phyloP scores from a whole-genome alignment of 2,329 filamentous ascomycete genomes.

The Exophiala mesophila region DNA sequence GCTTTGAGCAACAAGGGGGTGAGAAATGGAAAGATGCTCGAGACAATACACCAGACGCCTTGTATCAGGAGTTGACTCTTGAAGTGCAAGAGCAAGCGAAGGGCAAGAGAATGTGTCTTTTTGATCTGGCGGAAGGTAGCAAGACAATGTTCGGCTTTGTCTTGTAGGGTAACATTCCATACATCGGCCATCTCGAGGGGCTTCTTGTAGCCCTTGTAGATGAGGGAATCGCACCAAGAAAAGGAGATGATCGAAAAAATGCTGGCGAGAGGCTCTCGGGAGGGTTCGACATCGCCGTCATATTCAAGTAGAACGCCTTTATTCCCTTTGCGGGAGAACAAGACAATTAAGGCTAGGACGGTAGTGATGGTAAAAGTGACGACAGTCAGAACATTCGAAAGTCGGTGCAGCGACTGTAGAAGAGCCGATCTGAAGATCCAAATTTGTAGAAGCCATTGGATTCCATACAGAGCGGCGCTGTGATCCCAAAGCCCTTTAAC shows the following conservation, averaged over 20 bases:
- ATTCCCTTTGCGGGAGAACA: constrained; percentile 86
- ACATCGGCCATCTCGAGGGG: constrained; percentile 78
- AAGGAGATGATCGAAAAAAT: constrained; percentile 84
- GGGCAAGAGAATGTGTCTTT: constrained; percentile 71
- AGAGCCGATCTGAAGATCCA: constrained; percentile 79
- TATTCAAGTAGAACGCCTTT: constrained; percentile 82
- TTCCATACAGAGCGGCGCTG: constrained; percentile 75
- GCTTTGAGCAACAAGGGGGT: constrained; percentile 86
- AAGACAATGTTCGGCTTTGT: constrained; percentile 79
- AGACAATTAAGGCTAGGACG: constrained; percentile 67
- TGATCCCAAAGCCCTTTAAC: constrained; percentile 84
- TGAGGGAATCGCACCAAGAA: constrained; percentile 81
- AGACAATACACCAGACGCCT: constrained; percentile 71
- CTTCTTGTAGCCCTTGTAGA: constrained; percentile 83
- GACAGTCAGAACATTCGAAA: constrained; percentile 62
- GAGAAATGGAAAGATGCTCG: constrained; percentile 80
- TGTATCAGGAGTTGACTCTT: constrained; percentile 70
- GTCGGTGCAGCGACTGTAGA: constrained; percentile 65
- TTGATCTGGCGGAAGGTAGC: constrained; percentile 78
- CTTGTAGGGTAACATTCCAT: constrained; percentile 83
- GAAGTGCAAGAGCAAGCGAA: constrained; percentile 82
- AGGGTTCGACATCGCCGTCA: constrained; percentile 82
- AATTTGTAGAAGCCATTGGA: constrained; percentile 73
- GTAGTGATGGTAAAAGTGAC: constrained; percentile 70
- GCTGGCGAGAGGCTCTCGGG: constrained; percentile 80